Percentiles rank a stretch among this genome's conserved stretches.
Evolutionary conservation across 495 filamentous ascomycete species (phyloP).

Genomic region (Trichocladium uniseriatum): DNA sequence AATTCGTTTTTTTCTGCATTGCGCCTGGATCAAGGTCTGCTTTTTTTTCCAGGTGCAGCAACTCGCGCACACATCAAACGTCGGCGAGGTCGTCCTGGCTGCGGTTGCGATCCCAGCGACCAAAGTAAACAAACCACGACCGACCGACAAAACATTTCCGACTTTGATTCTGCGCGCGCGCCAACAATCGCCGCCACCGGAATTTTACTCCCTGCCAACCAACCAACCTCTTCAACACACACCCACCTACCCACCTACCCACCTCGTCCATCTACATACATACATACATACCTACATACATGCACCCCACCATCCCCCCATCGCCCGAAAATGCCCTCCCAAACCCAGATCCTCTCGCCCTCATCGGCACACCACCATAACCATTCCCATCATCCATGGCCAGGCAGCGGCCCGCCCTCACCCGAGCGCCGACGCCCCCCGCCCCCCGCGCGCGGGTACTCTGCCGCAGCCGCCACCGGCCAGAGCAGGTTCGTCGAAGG

Average conservation of each 20-base stretch:
- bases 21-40: neutral
- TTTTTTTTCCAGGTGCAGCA: too few species aligned
- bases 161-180: neutral
- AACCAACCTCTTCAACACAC: too few species aligned
- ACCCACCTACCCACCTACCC: too few species aligned
- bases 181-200: too few species aligned
- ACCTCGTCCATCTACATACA: too few species aligned
- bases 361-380: neutral
- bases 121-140: neutral
- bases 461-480: slow-evolving; percentile 3
- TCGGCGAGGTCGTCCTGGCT: too few species aligned
- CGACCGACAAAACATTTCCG: neutral
- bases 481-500: slow-evolving; percentile 55
- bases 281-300: too few species aligned
- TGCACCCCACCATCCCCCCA: too few species aligned
- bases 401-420: neutral
- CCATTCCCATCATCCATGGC: neutral
- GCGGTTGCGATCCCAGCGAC: neutral
- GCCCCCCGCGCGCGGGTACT: neutral
- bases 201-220: too few species aligned
- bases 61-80: too few species aligned
- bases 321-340: too few species aligned
- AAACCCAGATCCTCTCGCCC: too few species aligned
- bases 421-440: neutral
- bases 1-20: neutral